phyloP scores from a whole-genome alignment of 805 yeast species.

The Metschnikowia gelsemii region DNA sequence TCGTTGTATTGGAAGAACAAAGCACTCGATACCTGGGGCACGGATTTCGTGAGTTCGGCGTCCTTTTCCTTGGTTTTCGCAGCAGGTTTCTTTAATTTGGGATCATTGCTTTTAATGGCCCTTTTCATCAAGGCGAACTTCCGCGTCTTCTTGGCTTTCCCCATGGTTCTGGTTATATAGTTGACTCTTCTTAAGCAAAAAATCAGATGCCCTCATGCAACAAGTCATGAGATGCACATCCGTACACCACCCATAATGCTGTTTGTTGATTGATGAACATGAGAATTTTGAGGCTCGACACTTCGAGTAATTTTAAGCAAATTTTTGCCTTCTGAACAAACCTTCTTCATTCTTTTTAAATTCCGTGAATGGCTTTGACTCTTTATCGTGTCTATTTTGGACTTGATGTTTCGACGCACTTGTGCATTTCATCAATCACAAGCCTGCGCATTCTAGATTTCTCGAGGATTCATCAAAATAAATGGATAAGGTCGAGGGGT shows the following conservation, averaged over 20 bases:
- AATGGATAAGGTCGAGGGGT: no score
- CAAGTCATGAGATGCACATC: slow-evolving; percentile 20
- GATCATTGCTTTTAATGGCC: slow-evolving; percentile 70
- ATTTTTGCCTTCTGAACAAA: not conserved
- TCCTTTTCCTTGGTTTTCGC: slow-evolving; percentile 47
- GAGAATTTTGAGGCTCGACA: no score
- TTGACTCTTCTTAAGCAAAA: not conserved
- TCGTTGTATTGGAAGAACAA: slow-evolving; percentile 91
- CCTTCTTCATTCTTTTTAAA: no score
- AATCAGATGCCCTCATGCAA: slow-evolving; percentile 6
- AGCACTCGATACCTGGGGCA: slow-evolving; percentile 94
- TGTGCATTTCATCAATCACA: no score
- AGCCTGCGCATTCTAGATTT: no score
- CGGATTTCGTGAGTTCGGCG: slow-evolving; percentile 54
- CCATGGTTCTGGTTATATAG: slow-evolving; percentile 53
- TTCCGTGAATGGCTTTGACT: no score
- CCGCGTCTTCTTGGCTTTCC: slow-evolving; percentile 95
- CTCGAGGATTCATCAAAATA: no score
- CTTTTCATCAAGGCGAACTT: slow-evolving; percentile 93
- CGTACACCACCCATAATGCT: slow-evolving; percentile 18
- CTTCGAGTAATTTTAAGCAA: no score
- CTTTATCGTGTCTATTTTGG: no score
- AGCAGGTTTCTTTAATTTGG: slow-evolving; percentile 35
- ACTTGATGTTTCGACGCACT: no score
- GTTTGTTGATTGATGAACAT: no score